Evolutionary conservation across 441 rosid genomes (phyloP).

Genomic region (Flueggea neowawraea): DNA sequence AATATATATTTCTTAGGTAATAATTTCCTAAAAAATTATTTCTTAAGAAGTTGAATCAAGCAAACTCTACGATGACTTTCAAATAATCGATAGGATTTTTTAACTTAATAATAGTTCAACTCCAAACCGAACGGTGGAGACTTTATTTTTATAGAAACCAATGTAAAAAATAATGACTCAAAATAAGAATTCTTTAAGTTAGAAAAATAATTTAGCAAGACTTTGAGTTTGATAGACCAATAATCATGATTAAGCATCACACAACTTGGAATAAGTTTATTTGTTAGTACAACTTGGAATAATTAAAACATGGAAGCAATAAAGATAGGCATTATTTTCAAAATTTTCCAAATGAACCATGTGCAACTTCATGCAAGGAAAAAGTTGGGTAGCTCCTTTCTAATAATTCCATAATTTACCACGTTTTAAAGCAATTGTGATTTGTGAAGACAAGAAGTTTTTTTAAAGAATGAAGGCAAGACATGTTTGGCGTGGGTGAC

Average conservation of each 20-base stretch:
- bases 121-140: too few species aligned
- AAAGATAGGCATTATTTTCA: conserved; percentile 7
- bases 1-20: too few species aligned
- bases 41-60: too few species aligned
- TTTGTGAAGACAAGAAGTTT: not conserved
- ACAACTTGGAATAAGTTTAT: too few species aligned
- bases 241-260: not conserved
- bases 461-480: not conserved
- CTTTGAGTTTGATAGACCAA: not conserved
- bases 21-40: too few species aligned
- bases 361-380: conserved; percentile 10
- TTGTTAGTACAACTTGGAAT: too few species aligned
- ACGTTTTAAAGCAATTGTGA: conserved; percentile 21
- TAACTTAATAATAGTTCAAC: too few species aligned
- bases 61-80: too few species aligned
- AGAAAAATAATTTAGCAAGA: not conserved
- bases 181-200: too few species aligned
- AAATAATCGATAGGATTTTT: too few species aligned
- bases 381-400: conserved; percentile 7
- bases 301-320: conserved; percentile 1
- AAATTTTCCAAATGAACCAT: conserved; percentile 18
- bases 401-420: conserved; percentile 15
- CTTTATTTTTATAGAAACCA: too few species aligned
- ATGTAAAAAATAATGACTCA: too few species aligned
- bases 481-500: not conserved